Evolutionary conservation across 2,329 filamentous ascomycete genomes (phyloP), one percentile per base, ranked within the genome.

Genomic region (Helicocarpus griseus): DNA sequence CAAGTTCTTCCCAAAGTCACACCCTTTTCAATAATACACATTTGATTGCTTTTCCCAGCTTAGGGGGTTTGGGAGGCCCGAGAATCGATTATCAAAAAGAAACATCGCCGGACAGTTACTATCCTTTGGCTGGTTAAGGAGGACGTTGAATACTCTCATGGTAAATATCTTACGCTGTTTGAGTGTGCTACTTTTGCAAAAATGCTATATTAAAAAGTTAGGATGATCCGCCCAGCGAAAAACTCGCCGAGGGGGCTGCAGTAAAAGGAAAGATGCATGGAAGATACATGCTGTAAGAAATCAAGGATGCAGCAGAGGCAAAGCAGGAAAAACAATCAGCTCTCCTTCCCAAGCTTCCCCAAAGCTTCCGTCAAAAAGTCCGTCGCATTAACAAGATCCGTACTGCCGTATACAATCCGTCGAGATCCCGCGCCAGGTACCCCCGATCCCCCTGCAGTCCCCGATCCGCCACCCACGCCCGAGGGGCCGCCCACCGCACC

Each of bases 361-460:
- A 84, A 66, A 56, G 81, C 80, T 49, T 77, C 76, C 21, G 62
- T 69, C 39, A 84, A 66, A 63, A 85, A 85, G 57, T 81, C 80
- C 51, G 74, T 76, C 8, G 81, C 79, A 60, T 81, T 82, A 57
- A 84, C 74, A 56, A 84, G 65, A 56, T 83, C 91, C 13, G 93
- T 98, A 64, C 89, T 95, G 17, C 93, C 93, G 68, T 98, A 98
- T 1, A 97, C 87, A 8, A 98, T 86, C 57, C 89, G 79, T 69
- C 87, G 86, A 67, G 81, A 85, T 21, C 81, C 77, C 7, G 81
- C 78, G 8, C 71, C 71, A 4, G 56, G 54, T 39, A 59, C 22
- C n/a, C 41, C 71, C 65, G 56, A 59, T 47, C 56, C 54, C 5
- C 54, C 54, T 36, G 60, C 58, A 49, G 58, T 55, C 4, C 55